Evolutionary conservation across 2,329 filamentous ascomycete species (phyloP), one percentile per base, ranked within the genome.

Genomic region (Pseudocercospora vitis): DNA sequence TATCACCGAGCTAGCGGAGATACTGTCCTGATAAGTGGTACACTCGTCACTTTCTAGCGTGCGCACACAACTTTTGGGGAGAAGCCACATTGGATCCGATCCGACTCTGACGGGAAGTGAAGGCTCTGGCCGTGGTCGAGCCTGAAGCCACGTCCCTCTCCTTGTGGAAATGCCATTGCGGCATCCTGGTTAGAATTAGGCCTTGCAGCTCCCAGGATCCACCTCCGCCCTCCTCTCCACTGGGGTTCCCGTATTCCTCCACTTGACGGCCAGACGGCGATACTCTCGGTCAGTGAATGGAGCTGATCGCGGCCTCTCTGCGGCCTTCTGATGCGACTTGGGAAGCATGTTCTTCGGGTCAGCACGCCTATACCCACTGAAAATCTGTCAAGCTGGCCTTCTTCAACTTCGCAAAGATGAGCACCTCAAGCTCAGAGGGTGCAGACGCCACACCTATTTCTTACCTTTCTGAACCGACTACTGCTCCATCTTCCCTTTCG

Each of bases 331-430:
- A 19, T 40, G 12, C 11, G 21, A 42, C 19, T 21, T 26, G 21
- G 18, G 8, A 53, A 55, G 53, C 9, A 52, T 48, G 53, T 44
- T 28, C 24, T 14, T 48, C 42, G 26, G 9, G 8, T 44, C 33
- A 24, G 23, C 16, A 3, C 18, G 2, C 19, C 19, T n/a, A 31
- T 19, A 18, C 32, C n/a, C 35, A 32, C 33, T 24, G 24, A 16
- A 7, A 21, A 11, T 48, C 39, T 37, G 19, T 23, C 28, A 21
- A 42, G 37, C 37, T 42, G 37, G 21, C 26, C 14, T 32, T 19
- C n/a, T 32, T n/a, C n/a, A n/a, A 37, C 45, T 48, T 42, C 7
- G 19, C 37, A n/a, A 57, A 28, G 16, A 54, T 57, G 55, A 57
- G 55, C 45, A 44, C 44, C 12, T 48, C 55, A 33, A 54, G 51